phyloP scores from a whole-genome alignment of 495 filamentous ascomycete species.

The Astrothelium subdiscretum region DNA sequence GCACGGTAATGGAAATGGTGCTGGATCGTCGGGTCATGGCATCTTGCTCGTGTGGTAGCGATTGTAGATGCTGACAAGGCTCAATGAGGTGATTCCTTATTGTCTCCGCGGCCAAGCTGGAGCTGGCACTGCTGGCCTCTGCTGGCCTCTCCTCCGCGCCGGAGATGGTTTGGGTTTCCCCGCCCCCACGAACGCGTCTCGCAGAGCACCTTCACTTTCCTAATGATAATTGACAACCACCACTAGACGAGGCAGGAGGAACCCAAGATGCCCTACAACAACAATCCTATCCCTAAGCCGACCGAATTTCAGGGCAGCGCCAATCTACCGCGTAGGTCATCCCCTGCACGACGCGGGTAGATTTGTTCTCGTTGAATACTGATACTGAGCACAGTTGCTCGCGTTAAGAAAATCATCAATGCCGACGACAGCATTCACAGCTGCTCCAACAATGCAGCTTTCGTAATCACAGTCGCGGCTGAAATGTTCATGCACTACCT shows the following conservation, averaged over 20 bases:
- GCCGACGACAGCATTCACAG: slow-evolving; percentile 72
- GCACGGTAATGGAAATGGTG: slow-evolving; percentile 19
- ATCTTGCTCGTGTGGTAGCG: slow-evolving; percentile 10
- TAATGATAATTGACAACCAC: neutral
- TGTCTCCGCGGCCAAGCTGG: neutral
- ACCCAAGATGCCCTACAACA: slow-evolving; percentile 74
- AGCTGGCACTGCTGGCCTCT: neutral
- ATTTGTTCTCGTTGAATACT: neutral
- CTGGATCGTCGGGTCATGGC: slow-evolving; percentile 31
- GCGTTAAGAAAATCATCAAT: slow-evolving; percentile 86
- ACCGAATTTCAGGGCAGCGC: slow-evolving; percentile 78
- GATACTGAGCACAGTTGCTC: slow-evolving; percentile 49
- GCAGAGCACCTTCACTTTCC: neutral
- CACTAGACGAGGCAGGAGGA: neutral
- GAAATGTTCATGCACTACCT: slow-evolving; percentile 96
- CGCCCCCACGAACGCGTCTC: neutral
- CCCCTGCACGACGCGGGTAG: neutral
- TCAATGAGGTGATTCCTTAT: neutral
- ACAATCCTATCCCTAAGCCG: slow-evolving; percentile 61
- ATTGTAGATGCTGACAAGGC: neutral
- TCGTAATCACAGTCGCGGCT: slow-evolving; percentile 83
- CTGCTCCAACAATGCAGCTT: slow-evolving; percentile 89
- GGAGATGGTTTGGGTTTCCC: neutral
- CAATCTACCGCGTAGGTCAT: slow-evolving; percentile 65
- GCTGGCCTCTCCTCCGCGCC: neutral